Evolutionary conservation across 2,329 filamentous ascomycete species (phyloP).

Genomic region (Metarhizium anisopliae): DNA sequence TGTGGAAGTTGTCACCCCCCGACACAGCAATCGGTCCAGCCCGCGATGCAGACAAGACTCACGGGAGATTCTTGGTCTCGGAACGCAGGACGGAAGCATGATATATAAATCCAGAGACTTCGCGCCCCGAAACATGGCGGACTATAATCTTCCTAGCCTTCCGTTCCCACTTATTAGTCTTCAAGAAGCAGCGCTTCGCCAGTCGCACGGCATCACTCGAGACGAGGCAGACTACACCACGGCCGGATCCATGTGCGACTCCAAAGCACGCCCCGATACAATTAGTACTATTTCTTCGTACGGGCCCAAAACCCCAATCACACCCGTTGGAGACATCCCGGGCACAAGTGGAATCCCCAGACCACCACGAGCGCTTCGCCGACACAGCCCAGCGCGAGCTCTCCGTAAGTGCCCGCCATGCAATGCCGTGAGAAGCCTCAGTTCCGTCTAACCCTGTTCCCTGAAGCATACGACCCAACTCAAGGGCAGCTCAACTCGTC

Average conservation of each 20-base stretch:
- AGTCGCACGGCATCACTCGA: constrained; percentile 21
- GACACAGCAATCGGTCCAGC: neutral
- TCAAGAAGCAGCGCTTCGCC: constrained; percentile 25
- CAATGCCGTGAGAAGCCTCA: neutral
- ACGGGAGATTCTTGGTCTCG: constrained; percentile 6
- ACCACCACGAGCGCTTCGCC: constrained; percentile 1
- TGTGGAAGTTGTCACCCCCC: neutral
- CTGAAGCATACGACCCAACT: neutral
- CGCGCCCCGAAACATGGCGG: constrained; percentile 12
- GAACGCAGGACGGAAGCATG: neutral
- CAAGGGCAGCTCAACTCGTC: constrained; percentile 3
- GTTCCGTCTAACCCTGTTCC: neutral
- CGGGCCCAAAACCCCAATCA: constrained; percentile 18
- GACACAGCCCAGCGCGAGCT: neutral
- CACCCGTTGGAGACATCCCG: constrained; percentile 9
- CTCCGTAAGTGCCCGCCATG: neutral
- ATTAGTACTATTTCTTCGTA: constrained; percentile 21
- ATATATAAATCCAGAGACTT: neutral
- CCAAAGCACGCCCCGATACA: constrained; percentile 19
- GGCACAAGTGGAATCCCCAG: neutral
- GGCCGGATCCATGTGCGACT: constrained; percentile 17
- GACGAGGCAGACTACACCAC: constrained; percentile 30
- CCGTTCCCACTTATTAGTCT: constrained; percentile 29
- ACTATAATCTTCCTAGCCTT: constrained; percentile 16
- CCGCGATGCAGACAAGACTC: constrained; percentile 1